Conservation (phyloP, 2,329 filamentous ascomycete species). For the Aspergillus tubingensis region DNA sequence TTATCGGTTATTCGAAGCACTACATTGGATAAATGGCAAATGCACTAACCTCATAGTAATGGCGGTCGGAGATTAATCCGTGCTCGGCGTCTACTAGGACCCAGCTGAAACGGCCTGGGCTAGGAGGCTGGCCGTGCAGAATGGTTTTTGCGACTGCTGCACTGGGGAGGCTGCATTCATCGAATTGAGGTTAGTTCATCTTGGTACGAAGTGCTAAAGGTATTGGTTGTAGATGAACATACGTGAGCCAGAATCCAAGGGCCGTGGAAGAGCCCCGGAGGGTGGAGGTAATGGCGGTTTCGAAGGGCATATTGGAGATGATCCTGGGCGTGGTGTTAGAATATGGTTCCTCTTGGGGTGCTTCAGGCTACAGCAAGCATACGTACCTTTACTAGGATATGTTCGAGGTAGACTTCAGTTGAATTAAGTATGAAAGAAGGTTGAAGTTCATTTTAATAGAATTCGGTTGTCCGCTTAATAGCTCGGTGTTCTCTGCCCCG, state of each 20-base stretch:
- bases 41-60: constrained; percentile 38
- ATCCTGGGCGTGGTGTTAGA: too few species aligned
- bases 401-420: too few species aligned
- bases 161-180: constrained; percentile 29
- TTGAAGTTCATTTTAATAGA: too few species aligned
- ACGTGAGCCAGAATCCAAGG: constrained; percentile 41
- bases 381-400: too few species aligned
- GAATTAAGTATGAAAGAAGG: too few species aligned
- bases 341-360: too few species aligned
- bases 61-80: constrained; percentile 40
- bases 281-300: constrained; percentile 18
- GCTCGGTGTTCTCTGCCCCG: too few species aligned
- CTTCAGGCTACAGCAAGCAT: too few species aligned
- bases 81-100: constrained; percentile 45
- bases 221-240: constrained; percentile 19
- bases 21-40: too few species aligned
- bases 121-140: constrained; percentile 29
- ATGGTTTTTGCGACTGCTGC: constrained; percentile 35
- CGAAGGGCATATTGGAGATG: constrained; percentile 16
- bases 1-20: too few species aligned
- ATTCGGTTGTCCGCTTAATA: too few species aligned
- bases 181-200: not conserved
- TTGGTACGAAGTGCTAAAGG: not conserved
- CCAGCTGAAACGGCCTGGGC: constrained; percentile 35
- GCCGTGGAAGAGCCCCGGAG: constrained; percentile 20